Evolutionary conservation across 2,329 filamentous ascomycete species (phyloP).

Genomic region (Diaporthe vaccinii): DNA sequence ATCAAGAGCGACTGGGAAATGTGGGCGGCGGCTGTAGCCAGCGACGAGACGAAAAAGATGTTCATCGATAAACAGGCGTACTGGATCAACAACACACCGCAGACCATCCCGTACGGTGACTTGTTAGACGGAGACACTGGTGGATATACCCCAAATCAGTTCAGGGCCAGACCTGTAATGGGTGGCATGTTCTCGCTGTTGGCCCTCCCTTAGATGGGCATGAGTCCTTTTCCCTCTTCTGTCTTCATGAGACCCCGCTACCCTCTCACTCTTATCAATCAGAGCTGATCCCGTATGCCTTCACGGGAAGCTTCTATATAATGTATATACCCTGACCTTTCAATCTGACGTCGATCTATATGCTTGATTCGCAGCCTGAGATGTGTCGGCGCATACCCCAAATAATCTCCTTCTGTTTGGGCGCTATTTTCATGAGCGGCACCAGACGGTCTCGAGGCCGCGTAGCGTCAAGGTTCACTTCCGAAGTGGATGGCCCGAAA

Average conservation of each 20-base stretch:
- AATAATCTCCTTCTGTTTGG: too few relatives aligned
- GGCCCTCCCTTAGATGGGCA: conserved; percentile 62
- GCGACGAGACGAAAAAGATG: conserved; percentile 68
- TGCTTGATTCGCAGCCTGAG: neutral
- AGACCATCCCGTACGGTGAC: conserved; percentile 79
- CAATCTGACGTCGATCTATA: neutral
- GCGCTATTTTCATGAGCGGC: too few relatives aligned
- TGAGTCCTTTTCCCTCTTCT: too few relatives aligned
- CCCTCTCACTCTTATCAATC: neutral
- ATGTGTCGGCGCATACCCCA: neutral
- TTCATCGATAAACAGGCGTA: conserved; percentile 78
- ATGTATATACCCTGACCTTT: neutral
- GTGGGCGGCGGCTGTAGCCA: conserved; percentile 83
- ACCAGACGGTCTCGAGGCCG: neutral
- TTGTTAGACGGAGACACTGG: conserved; percentile 80
- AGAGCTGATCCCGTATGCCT: neutral
- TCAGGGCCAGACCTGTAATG: conserved; percentile 83
- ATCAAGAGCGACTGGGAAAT: conserved; percentile 92
- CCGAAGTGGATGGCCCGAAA: too few relatives aligned
- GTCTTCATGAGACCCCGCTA: neutral
- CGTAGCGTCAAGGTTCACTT: neutral
- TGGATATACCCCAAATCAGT: conserved; percentile 74
- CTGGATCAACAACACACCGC: conserved; percentile 73
- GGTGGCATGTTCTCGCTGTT: conserved; percentile 86
- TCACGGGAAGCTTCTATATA: neutral